Evolutionary conservation across 2,329 filamentous ascomycete species (phyloP).

Genomic region (Metarhizium anisopliae): DNA sequence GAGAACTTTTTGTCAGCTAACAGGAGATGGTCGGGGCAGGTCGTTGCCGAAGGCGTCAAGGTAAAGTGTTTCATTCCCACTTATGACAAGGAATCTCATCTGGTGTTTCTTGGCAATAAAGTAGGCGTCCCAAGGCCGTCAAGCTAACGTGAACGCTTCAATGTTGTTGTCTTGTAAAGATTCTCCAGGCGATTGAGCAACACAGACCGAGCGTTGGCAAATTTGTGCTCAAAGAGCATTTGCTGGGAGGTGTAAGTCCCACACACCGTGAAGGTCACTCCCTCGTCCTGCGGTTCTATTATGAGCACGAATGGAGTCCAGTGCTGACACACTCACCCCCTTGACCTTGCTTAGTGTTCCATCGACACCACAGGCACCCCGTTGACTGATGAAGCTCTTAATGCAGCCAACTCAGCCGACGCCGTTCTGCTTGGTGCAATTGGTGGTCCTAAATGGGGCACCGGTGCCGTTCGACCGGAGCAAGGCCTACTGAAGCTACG

Average conservation of each 20-base stretch:
- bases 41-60: constrained; percentile 79
- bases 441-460: constrained; percentile 94
- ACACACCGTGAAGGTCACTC: background rate
- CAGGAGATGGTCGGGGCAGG: constrained; percentile 29
- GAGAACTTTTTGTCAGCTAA: constrained; percentile 10
- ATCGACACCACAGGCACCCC: constrained; percentile 75
- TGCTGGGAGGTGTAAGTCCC: constrained; percentile 75
- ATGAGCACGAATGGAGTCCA: background rate
- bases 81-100: background rate
- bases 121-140: background rate
- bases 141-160: background rate
- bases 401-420: constrained; percentile 75
- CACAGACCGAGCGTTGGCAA: constrained; percentile 57
- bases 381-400: constrained; percentile 74
- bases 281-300: background rate
- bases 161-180: constrained; percentile 32
- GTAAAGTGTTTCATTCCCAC: constrained; percentile 32
- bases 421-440: constrained; percentile 89
- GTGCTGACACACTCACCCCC: background rate
- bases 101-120: background rate
- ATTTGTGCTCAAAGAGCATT: constrained; percentile 85
- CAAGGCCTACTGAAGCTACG: constrained; percentile 84
- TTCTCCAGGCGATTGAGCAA: constrained; percentile 71
- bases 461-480: constrained; percentile 78
- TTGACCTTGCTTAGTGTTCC: constrained; percentile 54